Conservation (phyloP, 2,329 filamentous ascomycete species). For the Fusarium scirpi region DNA sequence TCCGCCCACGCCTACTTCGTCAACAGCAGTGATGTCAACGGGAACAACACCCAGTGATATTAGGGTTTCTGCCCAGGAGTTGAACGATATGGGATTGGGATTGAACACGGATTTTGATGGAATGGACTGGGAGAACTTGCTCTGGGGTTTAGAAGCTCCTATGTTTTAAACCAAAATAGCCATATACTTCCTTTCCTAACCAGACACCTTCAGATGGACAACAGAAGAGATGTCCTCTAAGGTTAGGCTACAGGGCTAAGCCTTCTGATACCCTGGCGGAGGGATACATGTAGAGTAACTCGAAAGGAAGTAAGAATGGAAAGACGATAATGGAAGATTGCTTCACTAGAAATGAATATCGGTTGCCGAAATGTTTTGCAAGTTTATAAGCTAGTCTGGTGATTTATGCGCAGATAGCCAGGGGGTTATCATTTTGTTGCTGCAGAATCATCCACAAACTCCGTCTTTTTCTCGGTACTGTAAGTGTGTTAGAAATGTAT, state of each 20-base stretch:
- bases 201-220: neutral
- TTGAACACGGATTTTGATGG: constrained; percentile 50
- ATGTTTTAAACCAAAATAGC: constrained; percentile 43
- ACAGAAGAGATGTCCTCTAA: no score
- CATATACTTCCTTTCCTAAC: neutral
- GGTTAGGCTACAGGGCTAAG: no score
- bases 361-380: neutral
- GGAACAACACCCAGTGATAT: constrained; percentile 23
- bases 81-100: constrained; percentile 47
- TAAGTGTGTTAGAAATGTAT: neutral
- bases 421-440: constrained; percentile 13
- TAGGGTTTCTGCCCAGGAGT: constrained; percentile 41
- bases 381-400: neutral
- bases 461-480: constrained; percentile 28
- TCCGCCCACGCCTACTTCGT: constrained; percentile 51
- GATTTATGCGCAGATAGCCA: neutral
- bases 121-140: constrained; percentile 53
- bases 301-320: neutral
- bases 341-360: neutral
- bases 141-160: constrained; percentile 52
- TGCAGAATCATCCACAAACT: constrained; percentile 20
- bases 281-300: neutral
- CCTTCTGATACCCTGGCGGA: no score
- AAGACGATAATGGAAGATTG: neutral
- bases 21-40: constrained; percentile 23